These are phyloP conservation scores for Aspergillus tubingensis DNA, from an alignment of 2,329 filamentous ascomycete species.

Conservation along the genomic window DNA sequence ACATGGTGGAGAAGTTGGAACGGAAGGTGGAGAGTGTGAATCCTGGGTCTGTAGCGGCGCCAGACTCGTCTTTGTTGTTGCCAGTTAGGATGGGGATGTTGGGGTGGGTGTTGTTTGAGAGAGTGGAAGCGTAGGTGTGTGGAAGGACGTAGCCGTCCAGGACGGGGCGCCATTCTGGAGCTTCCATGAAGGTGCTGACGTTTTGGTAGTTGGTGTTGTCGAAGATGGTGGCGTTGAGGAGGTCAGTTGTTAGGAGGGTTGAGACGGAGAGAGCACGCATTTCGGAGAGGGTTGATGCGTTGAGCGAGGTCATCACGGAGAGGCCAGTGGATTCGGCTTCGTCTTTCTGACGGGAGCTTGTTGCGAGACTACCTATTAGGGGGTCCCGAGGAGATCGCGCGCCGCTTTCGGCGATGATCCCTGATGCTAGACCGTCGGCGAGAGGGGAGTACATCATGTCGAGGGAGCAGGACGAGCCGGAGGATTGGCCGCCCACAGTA, in stretches of 20 bases:
- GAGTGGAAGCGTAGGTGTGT: conserved; percentile 22
- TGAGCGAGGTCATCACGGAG: conserved; percentile 39
- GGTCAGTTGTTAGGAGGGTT: conserved; percentile 31
- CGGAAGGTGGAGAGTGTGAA: conserved; percentile 18
- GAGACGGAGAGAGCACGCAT: conserved; percentile 41
- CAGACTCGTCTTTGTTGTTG: conserved; percentile 31
- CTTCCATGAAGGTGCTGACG: conserved; percentile 15
- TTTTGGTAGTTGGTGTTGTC: conserved; percentile 26
- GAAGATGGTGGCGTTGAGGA: conserved; percentile 21
- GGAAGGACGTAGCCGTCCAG: conserved; percentile 33
- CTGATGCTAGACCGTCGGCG: conserved; percentile 22
- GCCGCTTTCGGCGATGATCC: conserved; percentile 36
- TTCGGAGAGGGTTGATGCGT: conserved; percentile 44
- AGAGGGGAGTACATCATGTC: conserved; percentile 30
- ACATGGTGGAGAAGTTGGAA: conserved; percentile 20
- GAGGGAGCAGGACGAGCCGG: conserved; percentile 30
- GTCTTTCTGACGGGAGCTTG: conserved; percentile 25
- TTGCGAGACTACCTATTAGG: conserved; percentile 26
- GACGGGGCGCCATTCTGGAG: conserved; percentile 28
- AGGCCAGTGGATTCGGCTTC: conserved; percentile 25
- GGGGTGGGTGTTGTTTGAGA: conserved; percentile 18
- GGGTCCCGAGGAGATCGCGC: conserved; percentile 33
- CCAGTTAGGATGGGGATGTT: conserved; percentile 34
- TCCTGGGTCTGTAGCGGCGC: conserved; percentile 9
- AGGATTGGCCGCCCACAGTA: conserved; percentile 33